Percentiles rank a stretch among this genome's conserved stretches.
Conservation (phyloP, 2,329 filamentous ascomycete genomes). For the Cladosporium cucumerinum region DNA sequence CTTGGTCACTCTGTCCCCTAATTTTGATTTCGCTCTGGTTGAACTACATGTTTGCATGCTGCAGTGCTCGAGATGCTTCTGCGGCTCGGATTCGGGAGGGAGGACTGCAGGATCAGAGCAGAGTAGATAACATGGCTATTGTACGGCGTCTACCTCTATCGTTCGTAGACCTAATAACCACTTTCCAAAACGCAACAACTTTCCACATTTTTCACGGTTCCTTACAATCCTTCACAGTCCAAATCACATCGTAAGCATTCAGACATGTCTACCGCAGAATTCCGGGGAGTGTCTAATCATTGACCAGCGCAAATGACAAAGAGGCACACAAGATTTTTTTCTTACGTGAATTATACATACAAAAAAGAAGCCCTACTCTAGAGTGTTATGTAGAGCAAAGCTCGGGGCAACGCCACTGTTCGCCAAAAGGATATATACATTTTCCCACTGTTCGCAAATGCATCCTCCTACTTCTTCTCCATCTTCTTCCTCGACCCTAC, state of each 20-base stretch:
- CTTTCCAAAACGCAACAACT: not conserved
- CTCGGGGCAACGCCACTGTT: constrained; percentile 14
- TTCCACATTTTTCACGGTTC: not conserved
- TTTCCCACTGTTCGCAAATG: constrained; percentile 9
- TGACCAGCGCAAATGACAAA: not conserved
- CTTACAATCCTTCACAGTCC: no score
- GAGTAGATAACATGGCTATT: not conserved
- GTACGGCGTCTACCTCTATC: not conserved
- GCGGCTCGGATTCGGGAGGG: not conserved
- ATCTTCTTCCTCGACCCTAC: not conserved
- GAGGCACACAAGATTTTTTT: not conserved
- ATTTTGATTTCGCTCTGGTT: not conserved
- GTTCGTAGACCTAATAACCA: not conserved
- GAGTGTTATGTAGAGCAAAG: constrained; percentile 7
- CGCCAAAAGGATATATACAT: constrained; percentile 17
- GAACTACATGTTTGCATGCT: not conserved
- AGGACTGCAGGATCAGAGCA: not conserved
- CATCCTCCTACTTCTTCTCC: not conserved
- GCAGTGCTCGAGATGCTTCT: no score
- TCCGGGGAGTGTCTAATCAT: not conserved
- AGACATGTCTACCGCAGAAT: not conserved
- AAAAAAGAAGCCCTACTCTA: constrained; percentile 14
- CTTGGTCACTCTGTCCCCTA: not conserved
- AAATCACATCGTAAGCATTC: not conserved
- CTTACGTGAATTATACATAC: constrained; percentile 13